These are phyloP conservation scores for Periglandula ipomoeae DNA, from an alignment of 2,329 filamentous ascomycete species.

Conservation along the genomic window DNA sequence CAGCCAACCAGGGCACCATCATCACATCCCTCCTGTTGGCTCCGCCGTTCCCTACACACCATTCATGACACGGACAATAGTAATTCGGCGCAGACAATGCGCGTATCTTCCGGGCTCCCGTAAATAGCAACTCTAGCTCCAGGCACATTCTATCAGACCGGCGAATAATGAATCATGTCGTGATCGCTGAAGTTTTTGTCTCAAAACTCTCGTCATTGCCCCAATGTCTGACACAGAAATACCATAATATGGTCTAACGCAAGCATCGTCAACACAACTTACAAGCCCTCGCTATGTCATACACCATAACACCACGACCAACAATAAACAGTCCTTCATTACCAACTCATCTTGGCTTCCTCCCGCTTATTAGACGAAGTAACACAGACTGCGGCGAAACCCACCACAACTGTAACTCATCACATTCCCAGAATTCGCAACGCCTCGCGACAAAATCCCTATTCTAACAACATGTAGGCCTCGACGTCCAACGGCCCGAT, in stretches of 20 bases:
- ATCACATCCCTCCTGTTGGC: not conserved
- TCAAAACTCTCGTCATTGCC: not conserved
- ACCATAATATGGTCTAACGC: too few relatives aligned
- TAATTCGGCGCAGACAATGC: not conserved
- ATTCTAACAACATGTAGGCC: constrained; percentile 21
- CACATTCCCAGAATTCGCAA: not conserved
- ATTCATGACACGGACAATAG: constrained; percentile 3
- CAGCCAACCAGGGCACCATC: not conserved
- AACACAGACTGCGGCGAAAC: constrained; percentile 17
- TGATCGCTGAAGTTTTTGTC: too few relatives aligned
- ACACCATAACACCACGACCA: not conserved
- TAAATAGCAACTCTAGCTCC: not conserved
- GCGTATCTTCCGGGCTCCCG: not conserved
- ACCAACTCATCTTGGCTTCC: constrained; percentile 1
- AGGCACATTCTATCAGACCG: too few relatives aligned
- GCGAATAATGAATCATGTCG: too few relatives aligned
- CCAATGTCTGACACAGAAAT: too few relatives aligned
- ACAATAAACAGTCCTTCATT: not conserved
- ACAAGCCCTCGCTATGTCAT: not conserved
- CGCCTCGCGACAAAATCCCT: not conserved
- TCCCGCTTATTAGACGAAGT: constrained; percentile 17
- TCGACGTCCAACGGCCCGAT: constrained; percentile 29
- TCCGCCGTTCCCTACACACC: not conserved
- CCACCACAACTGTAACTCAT: constrained; percentile 21
- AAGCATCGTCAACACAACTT: not conserved